These are phyloP conservation scores for Oryza glumipatula DNA, from an alignment of 176 grass and related monocot genomes.

Conservation along the genomic window DNA sequence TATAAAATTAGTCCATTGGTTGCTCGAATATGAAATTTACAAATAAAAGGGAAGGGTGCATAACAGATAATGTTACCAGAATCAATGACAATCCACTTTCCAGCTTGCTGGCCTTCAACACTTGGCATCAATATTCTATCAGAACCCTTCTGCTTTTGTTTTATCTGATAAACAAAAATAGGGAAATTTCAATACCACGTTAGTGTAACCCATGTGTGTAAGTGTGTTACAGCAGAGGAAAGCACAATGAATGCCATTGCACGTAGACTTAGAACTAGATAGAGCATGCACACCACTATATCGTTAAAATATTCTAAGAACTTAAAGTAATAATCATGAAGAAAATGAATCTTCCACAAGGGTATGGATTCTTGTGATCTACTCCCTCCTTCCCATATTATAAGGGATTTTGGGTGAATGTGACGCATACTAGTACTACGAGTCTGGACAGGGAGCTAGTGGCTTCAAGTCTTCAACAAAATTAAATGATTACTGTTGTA, in stretches of 20 bases:
- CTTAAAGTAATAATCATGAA: background rate
- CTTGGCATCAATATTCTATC: constrained; percentile 81
- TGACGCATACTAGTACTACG: too few species aligned
- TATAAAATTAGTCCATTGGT: background rate
- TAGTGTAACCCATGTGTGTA: background rate
- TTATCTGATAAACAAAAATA: constrained; percentile 59
- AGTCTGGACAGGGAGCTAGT: background rate
- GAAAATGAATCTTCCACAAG: background rate
- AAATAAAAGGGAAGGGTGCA: constrained; percentile 19
- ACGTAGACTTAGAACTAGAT: background rate
- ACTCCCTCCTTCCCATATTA: too few species aligned
- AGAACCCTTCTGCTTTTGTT: constrained; percentile 83
- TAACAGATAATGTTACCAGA: constrained; percentile 56
- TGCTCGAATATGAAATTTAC: constrained; percentile 16
- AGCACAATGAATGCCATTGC: background rate
- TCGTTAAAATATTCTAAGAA: background rate
- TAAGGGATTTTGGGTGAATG: too few species aligned
- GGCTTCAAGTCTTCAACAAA: background rate
- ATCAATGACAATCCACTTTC: constrained; percentile 96
- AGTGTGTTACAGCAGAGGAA: background rate
- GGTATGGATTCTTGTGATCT: background rate
- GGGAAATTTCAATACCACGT: constrained; percentile 5
- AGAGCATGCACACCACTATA: background rate
- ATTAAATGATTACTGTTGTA: background rate
- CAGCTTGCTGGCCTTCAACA: constrained; percentile 80